Base-by-base conservation (phyloP, 805 yeast species). In the Candida namnaoensis region DNA sequence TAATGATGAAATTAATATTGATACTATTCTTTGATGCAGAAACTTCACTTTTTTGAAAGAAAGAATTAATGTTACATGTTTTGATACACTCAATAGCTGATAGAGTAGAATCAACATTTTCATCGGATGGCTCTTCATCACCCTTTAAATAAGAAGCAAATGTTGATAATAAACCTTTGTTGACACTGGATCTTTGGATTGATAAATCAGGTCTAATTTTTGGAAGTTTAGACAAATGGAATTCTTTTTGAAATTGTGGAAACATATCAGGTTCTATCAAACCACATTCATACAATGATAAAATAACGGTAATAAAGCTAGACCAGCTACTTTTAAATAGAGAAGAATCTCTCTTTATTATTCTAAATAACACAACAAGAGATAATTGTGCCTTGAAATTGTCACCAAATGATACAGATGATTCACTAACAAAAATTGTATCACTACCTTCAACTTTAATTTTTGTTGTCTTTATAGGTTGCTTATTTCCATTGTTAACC, bases 121-220 rank as follows among this genome's bases (percentile, higher is more conserved):
- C 95, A 43, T 86, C 95, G 2, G 95, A 76, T 11, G 99, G 99
- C 59, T 91, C 98, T 41, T 87, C 95, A 53, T 88, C 97, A 15
- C 97, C 93, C 47, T 93, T 86, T 61, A 93, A 73, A 54, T 88
- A 91, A 0, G 96, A 87, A 1, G 97, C 88, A 52, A 93, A 81
- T 0, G 98, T 85, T 1, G 95, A 85, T 42, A 93, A 75, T n/a
- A 93, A 56, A 2, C 98, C 95, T 51, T 79, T 84, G 33, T 78
- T 74, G 1, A 82, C 80, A 38, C 78, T 78, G 1, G 75, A 65
- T 52, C 81, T 73, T 33, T 76, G 78, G 35, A 87, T 74, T 8
- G 80, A 71, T 50, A 76, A 76, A 35, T 78, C 79, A 0, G 96
- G 86, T 41, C 71, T 70, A 4, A 87, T 83, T 45, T 67, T 72